Evolutionary conservation across 2,329 filamentous ascomycete species (phyloP).

Genomic region (Graphilbum fragrans): DNA sequence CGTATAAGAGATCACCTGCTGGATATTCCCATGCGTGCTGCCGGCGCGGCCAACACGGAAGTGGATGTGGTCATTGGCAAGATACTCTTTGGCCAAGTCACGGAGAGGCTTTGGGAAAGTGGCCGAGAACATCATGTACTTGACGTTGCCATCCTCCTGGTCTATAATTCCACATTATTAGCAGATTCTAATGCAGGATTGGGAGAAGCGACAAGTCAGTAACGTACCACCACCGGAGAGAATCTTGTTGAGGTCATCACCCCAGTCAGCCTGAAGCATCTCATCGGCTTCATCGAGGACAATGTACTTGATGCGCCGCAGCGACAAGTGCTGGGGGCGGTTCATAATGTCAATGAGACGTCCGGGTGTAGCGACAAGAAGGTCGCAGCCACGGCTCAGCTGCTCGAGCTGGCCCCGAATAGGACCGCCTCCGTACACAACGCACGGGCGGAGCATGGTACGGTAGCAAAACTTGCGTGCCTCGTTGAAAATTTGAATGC

Average conservation of each 20-base stretch:
- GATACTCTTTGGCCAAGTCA: constrained; percentile 62
- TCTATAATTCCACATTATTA: constrained; percentile 32
- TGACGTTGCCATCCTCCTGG: constrained; percentile 58
- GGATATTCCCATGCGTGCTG: constrained; percentile 70
- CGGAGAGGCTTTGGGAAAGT: constrained; percentile 80
- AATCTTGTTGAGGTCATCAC: constrained; percentile 60
- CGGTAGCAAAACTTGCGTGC: constrained; percentile 87
- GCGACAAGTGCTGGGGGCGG: constrained; percentile 53
- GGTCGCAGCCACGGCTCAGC: constrained; percentile 73
- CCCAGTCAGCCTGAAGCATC: constrained; percentile 72
- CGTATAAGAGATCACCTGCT: constrained; percentile 60
- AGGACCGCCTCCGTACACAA: constrained; percentile 77
- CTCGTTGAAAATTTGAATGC: constrained; percentile 91
- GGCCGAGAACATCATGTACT: constrained; percentile 80
- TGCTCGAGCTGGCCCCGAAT: constrained; percentile 57
- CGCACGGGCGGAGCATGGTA: constrained; percentile 84
- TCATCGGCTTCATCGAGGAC: constrained; percentile 95
- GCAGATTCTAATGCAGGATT: not conserved
- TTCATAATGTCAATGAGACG: constrained; percentile 77
- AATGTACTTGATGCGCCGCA: constrained; percentile 65
- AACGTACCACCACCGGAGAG: constrained; percentile 67
- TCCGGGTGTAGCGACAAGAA: constrained; percentile 80
- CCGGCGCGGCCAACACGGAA: constrained; percentile 82
- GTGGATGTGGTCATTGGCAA: constrained; percentile 62
- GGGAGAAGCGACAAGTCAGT: too few species aligned